phyloP scores from a whole-genome alignment of 768 basidiomycete genomes.

The Lactarius quietus region DNA sequence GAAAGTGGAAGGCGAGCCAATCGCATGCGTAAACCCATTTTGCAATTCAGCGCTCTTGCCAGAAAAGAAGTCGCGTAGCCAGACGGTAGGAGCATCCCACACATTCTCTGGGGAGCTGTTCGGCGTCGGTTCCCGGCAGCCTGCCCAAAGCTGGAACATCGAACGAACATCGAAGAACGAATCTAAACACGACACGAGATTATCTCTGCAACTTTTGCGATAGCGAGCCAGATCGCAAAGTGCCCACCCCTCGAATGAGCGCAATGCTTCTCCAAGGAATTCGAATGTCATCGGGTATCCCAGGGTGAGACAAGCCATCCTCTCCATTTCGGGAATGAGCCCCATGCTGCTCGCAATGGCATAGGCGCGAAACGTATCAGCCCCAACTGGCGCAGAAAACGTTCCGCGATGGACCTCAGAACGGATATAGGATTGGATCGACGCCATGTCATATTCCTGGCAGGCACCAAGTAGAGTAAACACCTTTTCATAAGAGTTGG shows the following conservation, averaged over 20 bases:
- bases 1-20: neutral
- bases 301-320: neutral
- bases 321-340: neutral
- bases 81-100: neutral
- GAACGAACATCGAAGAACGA: no score
- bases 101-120: no score
- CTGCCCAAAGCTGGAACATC: no score
- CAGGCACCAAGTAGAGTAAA: neutral
- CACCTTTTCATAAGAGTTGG: neutral
- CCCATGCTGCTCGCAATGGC: conserved; percentile 15
- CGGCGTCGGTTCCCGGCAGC: no score
- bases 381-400: neutral
- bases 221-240: neutral
- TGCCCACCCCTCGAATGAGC: neutral
- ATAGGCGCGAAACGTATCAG: conserved; percentile 19
- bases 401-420: neutral
- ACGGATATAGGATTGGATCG: neutral
- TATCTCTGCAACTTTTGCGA: neutral
- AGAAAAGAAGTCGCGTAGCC: neutral
- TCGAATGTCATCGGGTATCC: conserved; percentile 7
- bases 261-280: neutral
- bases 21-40: neutral
- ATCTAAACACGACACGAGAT: no score
- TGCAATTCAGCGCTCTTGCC: neutral
- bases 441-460: neutral